These are phyloP conservation scores for Streptanthus diversifolius DNA, from an alignment of 345 rosid species.

Conservation along the genomic window DNA sequence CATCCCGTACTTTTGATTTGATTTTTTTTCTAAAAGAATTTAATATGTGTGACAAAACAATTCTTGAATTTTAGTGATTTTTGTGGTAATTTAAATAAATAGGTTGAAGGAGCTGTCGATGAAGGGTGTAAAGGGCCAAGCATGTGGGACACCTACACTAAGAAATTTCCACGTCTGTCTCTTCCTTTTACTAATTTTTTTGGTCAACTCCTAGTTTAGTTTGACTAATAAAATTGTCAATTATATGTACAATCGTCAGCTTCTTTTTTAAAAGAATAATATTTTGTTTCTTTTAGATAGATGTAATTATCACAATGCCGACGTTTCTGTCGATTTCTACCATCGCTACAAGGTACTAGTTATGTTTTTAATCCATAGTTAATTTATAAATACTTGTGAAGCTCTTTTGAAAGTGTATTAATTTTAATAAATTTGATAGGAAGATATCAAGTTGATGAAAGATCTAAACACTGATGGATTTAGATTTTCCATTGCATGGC, in stretches of 20 bases:
- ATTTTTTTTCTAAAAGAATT: not conserved
- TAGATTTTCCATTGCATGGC: conserved; percentile 57
- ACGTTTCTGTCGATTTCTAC: conserved; percentile 45
- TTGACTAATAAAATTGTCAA: not conserved
- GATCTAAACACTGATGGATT: conserved; percentile 48
- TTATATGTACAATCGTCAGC: not conserved
- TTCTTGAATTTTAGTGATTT: not conserved
- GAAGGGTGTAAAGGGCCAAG: conserved; percentile 41
- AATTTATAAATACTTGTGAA: not conserved
- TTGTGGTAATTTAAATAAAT: conserved; percentile 22
- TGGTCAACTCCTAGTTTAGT: not conserved
- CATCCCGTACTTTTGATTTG: not conserved
- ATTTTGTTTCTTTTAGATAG: conserved; percentile 29
- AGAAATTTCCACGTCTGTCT: conserved; percentile 33
- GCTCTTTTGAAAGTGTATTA: not conserved
- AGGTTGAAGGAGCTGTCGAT: conserved; percentile 36
- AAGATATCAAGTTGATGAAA: conserved; percentile 52
- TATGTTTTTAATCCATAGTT: not conserved
- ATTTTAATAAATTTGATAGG: conserved; percentile 28
- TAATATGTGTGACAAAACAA: not conserved
- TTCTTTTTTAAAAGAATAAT: not conserved
- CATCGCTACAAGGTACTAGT: conserved; percentile 46
- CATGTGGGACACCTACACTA: conserved; percentile 36
- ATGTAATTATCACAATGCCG: conserved; percentile 43
- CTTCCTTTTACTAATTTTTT: not conserved